Evolutionary conservation across 345 rosid genomes (phyloP), one percentile per base, ranked within the genome.

Genomic region (Gossypium stocksii): DNA sequence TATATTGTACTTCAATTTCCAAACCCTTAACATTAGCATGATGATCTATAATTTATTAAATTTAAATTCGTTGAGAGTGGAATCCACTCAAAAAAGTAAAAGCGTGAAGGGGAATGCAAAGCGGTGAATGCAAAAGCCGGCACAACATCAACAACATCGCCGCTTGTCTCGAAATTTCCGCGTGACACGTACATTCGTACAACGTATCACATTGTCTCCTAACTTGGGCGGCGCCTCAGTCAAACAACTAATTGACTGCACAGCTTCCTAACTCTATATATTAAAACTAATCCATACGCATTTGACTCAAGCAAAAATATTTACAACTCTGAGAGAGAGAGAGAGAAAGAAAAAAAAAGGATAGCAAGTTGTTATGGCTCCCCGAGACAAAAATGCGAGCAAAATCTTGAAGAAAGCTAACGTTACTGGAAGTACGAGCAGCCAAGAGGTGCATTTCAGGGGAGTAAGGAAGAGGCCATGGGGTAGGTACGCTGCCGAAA

Each of bases 401-500:
- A 57, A 68, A 45, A 19, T 23, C 7, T 17, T 44, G 29, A 76
- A 49, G 69, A 56, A 63, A 27, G 74, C 29, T 6, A 51, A 20
- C 16, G 29, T 15, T 27, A 41, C 12, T 2, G 51, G 43, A 14
- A 22, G 10, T 23, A 16, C 20, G 16, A 73, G 57, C 49, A 64
- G 41, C 75, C 82, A 62, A 5, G 88, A 86, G 80, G 66, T 75
- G 19, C 92, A 80, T 17, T 86, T 77, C 19, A 85, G 94, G 76
- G 93, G 94, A 1, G 94, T 88, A 8, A 78, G 94, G 73, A 89
- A 86, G 82, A 77, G 90, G 43, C 94, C 94, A 0, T 91, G 94
- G 94, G 92, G 97, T 3, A 80, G 92, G 34, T 89, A 89, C 72
- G 93, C 97, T 1, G 97, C 94, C 10, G 94, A 91, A 77, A 89